Evolutionary conservation across 2,329 filamentous ascomycete species (phyloP).

Genomic region (Xylariaceae sp.): DNA sequence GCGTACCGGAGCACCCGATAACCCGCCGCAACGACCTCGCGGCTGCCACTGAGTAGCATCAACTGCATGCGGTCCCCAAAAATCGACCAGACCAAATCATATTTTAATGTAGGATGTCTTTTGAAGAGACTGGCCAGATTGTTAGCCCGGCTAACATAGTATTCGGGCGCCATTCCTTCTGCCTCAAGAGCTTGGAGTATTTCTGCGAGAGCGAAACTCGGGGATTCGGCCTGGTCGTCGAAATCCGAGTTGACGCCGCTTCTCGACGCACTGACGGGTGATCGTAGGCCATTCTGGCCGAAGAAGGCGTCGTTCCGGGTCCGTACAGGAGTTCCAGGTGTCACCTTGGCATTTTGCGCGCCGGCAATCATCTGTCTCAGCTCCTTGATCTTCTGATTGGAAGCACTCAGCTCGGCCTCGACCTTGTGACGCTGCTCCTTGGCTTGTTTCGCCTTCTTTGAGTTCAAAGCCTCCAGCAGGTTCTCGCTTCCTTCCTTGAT

Average conservation of each 20-base stretch:
- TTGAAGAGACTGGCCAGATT: constrained; percentile 95
- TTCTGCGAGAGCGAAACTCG: constrained; percentile 85
- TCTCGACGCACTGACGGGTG: constrained; percentile 51
- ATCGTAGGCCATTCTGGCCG: constrained; percentile 46
- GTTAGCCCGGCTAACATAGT: constrained; percentile 91
- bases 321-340: constrained; percentile 48
- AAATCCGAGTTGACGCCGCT: constrained; percentile 56
- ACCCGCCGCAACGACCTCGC: constrained; percentile 90
- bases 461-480: constrained; percentile 87
- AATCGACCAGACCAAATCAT: constrained; percentile 91
- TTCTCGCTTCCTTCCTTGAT: constrained; percentile 98
- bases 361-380: constrained; percentile 57
- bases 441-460: constrained; percentile 92
- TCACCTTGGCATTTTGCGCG: constrained; percentile 46
- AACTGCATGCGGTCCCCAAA: constrained; percentile 92
- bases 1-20: constrained; percentile 92
- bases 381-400: constrained; percentile 66
- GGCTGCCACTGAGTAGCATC: constrained; percentile 91
- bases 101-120: constrained; percentile 85
- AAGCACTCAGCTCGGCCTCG: constrained; percentile 84
- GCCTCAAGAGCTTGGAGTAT: constrained; percentile 84
- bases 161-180: constrained; percentile 83
- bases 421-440: constrained; percentile 76
- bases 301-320: constrained; percentile 45
- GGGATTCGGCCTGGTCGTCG: constrained; percentile 73